Conservation (phyloP, 441 rosid genomes). For the Kokia cookei region DNA sequence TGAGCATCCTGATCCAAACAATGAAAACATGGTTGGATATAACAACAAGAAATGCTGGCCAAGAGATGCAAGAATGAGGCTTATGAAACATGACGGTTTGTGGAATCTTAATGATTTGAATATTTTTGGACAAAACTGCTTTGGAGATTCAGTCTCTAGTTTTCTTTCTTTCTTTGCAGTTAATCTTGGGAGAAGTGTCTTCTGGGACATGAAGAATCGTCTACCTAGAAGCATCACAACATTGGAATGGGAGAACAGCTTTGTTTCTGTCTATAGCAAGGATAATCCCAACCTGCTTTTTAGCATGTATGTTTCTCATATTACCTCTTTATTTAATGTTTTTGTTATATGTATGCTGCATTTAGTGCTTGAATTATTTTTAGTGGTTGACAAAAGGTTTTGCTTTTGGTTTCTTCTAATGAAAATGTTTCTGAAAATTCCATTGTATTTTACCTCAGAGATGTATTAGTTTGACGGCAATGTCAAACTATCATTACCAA, state of each 20-base stretch:
- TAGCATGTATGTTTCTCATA: constrained; percentile 63
- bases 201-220: constrained; percentile 99
- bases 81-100: constrained; percentile 97
- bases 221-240: constrained; percentile 98
- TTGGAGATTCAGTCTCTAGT: background rate
- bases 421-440: background rate
- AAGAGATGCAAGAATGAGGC: constrained; percentile 99
- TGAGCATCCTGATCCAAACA: constrained; percentile 99
- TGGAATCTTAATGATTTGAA: background rate
- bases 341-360: background rate
- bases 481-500: background rate
- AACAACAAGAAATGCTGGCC: constrained; percentile 99
- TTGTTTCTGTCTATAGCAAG: constrained; percentile 97
- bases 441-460: background rate
- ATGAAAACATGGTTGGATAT: constrained; percentile 99
- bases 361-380: background rate
- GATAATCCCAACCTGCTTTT: constrained; percentile 98
- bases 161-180: constrained; percentile 37
- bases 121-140: background rate
- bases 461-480: background rate
- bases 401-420: background rate
- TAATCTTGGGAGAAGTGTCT: constrained; percentile 98
- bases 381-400: background rate
- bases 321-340: background rate
- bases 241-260: constrained; percentile 98